phyloP scores from a whole-genome alignment of 2,329 filamentous ascomycete genomes.

The Scedosporium apiospermum region DNA sequence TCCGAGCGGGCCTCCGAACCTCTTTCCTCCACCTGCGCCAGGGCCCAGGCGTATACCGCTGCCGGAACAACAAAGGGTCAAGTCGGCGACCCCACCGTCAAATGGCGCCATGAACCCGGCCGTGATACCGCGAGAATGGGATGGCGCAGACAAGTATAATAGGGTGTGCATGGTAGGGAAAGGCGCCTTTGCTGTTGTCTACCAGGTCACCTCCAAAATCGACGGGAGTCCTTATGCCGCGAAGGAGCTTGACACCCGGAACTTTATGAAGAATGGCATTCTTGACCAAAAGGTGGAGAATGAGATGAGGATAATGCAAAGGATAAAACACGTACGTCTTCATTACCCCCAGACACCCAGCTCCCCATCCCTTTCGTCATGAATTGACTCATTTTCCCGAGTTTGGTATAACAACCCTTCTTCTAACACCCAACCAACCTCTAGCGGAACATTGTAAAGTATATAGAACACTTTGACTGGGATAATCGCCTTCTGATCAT shows the following conservation, averaged over 20 bases:
- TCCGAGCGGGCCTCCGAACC: constrained; percentile 2
- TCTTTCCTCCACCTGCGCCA: constrained; percentile 2
- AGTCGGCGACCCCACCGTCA: constrained; percentile 4
- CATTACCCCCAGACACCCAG: neutral
- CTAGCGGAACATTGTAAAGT: constrained; percentile 81
- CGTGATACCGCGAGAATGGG: constrained; percentile 57
- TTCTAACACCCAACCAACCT: too few relatives aligned
- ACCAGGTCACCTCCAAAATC: constrained; percentile 78
- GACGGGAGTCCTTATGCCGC: constrained; percentile 79
- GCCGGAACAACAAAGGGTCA: neutral
- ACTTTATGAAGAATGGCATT: constrained; percentile 86
- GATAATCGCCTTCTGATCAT: constrained; percentile 81
- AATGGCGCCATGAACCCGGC: constrained; percentile 1
- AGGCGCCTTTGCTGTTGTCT: constrained; percentile 90
- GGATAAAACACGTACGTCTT: constrained; percentile 64
- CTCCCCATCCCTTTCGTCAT: neutral
- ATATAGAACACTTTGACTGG: constrained; percentile 80
- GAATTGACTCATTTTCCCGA: constrained; percentile 8
- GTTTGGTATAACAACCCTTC: too few relatives aligned
- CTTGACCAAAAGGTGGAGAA: constrained; percentile 89
- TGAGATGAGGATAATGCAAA: constrained; percentile 93
- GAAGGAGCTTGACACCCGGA: constrained; percentile 89
- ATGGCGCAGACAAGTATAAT: constrained; percentile 77
- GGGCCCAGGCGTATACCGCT: neutral
- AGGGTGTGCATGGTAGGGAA: constrained; percentile 75